Conservation (phyloP, 495 filamentous ascomycete genomes). For the Penicillium herquei region DNA sequence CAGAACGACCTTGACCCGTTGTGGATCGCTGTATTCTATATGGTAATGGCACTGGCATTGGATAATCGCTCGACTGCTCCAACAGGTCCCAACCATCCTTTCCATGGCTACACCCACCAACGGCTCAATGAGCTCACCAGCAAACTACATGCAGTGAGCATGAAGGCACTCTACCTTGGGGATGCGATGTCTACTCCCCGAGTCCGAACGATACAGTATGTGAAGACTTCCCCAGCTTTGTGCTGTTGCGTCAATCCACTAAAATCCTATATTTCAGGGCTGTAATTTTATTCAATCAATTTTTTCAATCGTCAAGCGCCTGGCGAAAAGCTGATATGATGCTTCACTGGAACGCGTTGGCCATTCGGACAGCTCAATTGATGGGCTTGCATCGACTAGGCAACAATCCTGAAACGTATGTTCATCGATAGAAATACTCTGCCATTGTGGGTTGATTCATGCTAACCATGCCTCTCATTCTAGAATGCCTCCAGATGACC, state of each 20-base stretch:
- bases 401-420: neutral
- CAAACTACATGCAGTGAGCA: neutral
- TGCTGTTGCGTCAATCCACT: neutral
- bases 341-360: neutral
- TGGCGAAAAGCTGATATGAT: conserved; percentile 3
- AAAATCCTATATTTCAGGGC: neutral
- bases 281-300: neutral
- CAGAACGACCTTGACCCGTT: neutral
- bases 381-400: neutral
- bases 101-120: neutral
- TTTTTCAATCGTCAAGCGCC: neutral
- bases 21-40: conserved; percentile 1
- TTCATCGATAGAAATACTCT: neutral
- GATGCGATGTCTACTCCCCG: neutral
- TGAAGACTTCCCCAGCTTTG: neutral
- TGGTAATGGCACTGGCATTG: neutral
- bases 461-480: neutral
- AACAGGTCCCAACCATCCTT: neutral
- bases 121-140: neutral
- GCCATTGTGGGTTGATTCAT: neutral
- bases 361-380: neutral
- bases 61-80: neutral
- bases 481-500: conserved; percentile 2
- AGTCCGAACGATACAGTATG: neutral
- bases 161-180: conserved; percentile 1